These are phyloP conservation scores for Trichoderma reesei DNA, from an alignment of 495 filamentous ascomycete species.

Conservation along the genomic window DNA sequence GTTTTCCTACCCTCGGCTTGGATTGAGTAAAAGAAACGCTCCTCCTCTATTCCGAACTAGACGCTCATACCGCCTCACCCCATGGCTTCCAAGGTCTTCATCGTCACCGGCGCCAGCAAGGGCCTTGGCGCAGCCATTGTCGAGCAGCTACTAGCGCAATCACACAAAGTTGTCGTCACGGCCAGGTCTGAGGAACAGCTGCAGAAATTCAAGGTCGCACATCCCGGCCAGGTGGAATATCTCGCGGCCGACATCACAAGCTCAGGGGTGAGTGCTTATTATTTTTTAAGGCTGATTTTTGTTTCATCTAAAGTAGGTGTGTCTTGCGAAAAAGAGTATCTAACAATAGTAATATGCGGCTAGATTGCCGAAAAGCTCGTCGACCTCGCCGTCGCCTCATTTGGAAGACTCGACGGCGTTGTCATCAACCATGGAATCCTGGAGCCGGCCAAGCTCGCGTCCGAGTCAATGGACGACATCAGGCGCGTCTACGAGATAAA, in stretches of 20 bases:
- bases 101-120: constrained; percentile 60
- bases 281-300: neutral
- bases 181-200: constrained; percentile 62
- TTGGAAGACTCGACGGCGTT: constrained; percentile 67
- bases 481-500: constrained; percentile 69
- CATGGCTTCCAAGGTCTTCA: constrained; percentile 42
- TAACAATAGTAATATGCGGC: neutral
- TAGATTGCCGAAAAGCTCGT: constrained; percentile 52
- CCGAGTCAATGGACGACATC: constrained; percentile 61
- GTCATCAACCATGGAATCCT: constrained; percentile 84
- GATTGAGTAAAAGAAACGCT: neutral
- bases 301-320: neutral
- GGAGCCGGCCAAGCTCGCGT: constrained; percentile 56
- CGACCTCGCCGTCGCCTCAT: constrained; percentile 51
- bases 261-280: constrained; percentile 33
- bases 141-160: constrained; percentile 55
- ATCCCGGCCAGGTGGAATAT: constrained; percentile 56
- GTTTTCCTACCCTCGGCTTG: too few species aligned
- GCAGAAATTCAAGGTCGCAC: constrained; percentile 52
- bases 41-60: neutral
- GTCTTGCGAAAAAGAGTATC: neutral
- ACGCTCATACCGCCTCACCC: neutral
- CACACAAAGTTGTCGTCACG: constrained; percentile 64
- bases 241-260: constrained; percentile 70
- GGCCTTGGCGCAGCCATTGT: constrained; percentile 79